Evolutionary conservation across 2,329 filamentous ascomycete genomes (phyloP), one percentile per base, ranked within the genome.

Genomic region (Cercospora sp.): DNA sequence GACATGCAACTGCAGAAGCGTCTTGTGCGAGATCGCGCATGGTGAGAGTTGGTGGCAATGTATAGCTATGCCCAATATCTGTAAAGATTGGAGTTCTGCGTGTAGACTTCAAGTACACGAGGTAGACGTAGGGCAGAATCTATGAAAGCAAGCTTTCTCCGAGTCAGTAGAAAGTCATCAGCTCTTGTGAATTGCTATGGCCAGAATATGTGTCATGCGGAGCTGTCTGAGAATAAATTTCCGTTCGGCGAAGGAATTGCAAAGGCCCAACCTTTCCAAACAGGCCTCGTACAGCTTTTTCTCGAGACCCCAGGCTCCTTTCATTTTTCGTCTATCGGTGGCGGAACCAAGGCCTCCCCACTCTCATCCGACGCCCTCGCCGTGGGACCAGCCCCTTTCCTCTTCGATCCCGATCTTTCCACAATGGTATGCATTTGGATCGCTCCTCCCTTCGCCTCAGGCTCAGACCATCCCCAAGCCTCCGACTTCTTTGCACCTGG

Each of bases 351-450:
- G 1, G 48, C 31, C 62, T 64, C 62, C 2, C 20, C 30, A 36
- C 62, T 64, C 31, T 64, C 62, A 45, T 64, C 53, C 13, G 48
- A 64, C 16, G 26, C n/a, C 39, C 48, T 62, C 12, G 7, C 18
- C 20, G 12, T 20, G 5, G 16, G n/a, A 18, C 12, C 5, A 5
- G 36, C 13, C 23, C 42, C 26, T 18, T 64, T 63, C 18, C 10
- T 42, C 62, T 42, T 64, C 13, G 48, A 42, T 13, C 20, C 26
- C 9, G 61, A 23, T 31, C 61, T 36, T n/a, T 57, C 61, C 30
- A 63, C 60, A 7, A 63, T 57, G 0, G 61, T 55, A 16, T 57
- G 61, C 61, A 63, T 63, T 26, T 63, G 61, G 3, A 63, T 63
- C 12, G 28, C 4, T 23, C 28, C 45, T 42, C 30, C 28, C 9